Evolutionary conservation across 129 eudicot genomes (phyloP).

Genomic region (Rutidosis leptorrhynchoides): DNA sequence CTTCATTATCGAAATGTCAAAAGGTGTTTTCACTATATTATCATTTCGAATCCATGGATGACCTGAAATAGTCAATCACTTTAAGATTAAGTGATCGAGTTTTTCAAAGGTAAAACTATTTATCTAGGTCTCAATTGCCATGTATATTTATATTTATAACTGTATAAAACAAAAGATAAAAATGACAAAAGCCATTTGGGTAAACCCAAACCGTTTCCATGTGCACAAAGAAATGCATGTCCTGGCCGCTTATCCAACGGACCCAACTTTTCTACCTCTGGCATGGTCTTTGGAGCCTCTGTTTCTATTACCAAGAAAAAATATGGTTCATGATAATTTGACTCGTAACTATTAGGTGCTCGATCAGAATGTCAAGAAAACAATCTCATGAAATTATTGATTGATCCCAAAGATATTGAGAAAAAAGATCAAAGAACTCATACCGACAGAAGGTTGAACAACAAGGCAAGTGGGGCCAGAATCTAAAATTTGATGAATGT

Average conservation of each 20-base stretch:
- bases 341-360: conserved; percentile 14
- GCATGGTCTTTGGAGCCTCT: conserved; percentile 1
- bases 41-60: conserved; percentile 40
- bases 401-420: neutral
- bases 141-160: too few relatives aligned
- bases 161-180: too few relatives aligned
- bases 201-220: neutral
- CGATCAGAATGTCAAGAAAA: too few relatives aligned
- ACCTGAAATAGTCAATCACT: conserved; percentile 19
- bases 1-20: conserved; percentile 33
- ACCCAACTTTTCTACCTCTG: neutral
- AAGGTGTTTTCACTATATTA: conserved; percentile 31
- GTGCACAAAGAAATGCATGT: neutral
- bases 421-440: conserved; percentile 13
- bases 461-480: conserved; percentile 14
- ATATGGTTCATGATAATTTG: conserved; percentile 24
- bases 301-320: conserved; percentile 24
- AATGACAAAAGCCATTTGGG: too few relatives aligned
- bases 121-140: too few relatives aligned
- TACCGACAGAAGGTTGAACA: conserved; percentile 34
- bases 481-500: conserved; percentile 21
- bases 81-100: neutral
- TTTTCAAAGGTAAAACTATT: too few relatives aligned
- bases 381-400: too few relatives aligned
- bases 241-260: neutral